phyloP scores from a whole-genome alignment of 2,329 filamentous ascomycete species.

The Rhexocercosporidium sp. region DNA sequence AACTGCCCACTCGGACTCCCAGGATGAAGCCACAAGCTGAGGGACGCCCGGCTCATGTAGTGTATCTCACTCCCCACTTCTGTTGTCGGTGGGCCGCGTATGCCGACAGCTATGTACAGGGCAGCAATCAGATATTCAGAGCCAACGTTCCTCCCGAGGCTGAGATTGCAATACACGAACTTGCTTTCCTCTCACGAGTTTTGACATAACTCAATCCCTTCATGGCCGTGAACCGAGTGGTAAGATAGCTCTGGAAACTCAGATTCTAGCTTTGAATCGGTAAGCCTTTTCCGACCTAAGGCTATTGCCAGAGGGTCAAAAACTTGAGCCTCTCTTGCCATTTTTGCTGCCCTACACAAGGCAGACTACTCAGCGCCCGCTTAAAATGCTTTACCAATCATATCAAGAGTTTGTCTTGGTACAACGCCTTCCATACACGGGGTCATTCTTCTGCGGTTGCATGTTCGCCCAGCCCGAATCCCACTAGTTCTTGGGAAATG shows the following conservation, averaged over 20 bases:
- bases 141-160: background rate
- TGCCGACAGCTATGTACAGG: background rate
- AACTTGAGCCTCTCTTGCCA: slow-evolving; percentile 18
- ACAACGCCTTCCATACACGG: background rate
- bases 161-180: background rate
- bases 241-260: too few relatives aligned
- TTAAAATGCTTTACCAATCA: background rate
- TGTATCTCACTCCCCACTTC: background rate
- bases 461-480: background rate
- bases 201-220: background rate
- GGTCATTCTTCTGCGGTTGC: background rate
- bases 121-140: background rate
- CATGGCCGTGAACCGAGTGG: background rate
- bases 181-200: background rate
- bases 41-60: background rate
- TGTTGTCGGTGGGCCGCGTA: background rate
- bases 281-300: background rate
- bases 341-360: background rate
- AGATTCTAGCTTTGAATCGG: too few relatives aligned
- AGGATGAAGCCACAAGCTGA: background rate
- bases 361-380: background rate
- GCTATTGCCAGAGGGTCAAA: too few relatives aligned
- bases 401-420: background rate
- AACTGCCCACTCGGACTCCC: background rate
- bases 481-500: background rate